Evolutionary conservation across 805 yeast genomes (phyloP).

Genomic region (Scheffersomyces spartinae): DNA sequence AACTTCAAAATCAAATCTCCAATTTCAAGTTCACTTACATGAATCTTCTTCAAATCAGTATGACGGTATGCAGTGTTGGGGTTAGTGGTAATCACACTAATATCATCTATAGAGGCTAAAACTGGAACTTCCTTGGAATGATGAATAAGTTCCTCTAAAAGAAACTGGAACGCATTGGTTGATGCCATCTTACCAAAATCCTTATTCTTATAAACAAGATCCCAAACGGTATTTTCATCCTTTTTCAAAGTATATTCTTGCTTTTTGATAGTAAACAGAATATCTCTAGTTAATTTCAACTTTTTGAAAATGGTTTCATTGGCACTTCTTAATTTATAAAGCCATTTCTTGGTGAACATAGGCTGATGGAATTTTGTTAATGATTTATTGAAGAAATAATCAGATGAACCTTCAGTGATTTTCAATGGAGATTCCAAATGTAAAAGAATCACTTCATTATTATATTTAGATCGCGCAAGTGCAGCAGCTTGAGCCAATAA

Average conservation of each 20-base stretch:
- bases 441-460: conserved; percentile 34
- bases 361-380: conserved; percentile 59
- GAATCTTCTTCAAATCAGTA: conserved; percentile 41
- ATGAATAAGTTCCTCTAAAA: conserved; percentile 42
- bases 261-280: conserved; percentile 20
- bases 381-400: conserved; percentile 44
- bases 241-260: conserved; percentile 19
- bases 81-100: conserved; percentile 47
- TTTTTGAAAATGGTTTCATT: conserved; percentile 23
- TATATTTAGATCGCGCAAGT: conserved; percentile 28
- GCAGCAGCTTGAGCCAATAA: conserved; percentile 60
- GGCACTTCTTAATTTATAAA: conserved; percentile 32
- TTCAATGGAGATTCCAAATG: conserved; percentile 53
- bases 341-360: conserved; percentile 53
- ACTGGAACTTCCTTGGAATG: conserved; percentile 44
- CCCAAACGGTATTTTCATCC: conserved; percentile 19
- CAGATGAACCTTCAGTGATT: conserved; percentile 63
- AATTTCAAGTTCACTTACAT: conserved; percentile 52
- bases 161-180: conserved; percentile 38
- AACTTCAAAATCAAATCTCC: conserved; percentile 44
- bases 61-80: conserved; percentile 52
- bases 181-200: conserved; percentile 28
- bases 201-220: conserved; percentile 17
- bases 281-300: conserved; percentile 23
- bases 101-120: conserved; percentile 60